phyloP scores from a whole-genome alignment of 2,329 filamentous ascomycete species.

The Fusarium algeriense region DNA sequence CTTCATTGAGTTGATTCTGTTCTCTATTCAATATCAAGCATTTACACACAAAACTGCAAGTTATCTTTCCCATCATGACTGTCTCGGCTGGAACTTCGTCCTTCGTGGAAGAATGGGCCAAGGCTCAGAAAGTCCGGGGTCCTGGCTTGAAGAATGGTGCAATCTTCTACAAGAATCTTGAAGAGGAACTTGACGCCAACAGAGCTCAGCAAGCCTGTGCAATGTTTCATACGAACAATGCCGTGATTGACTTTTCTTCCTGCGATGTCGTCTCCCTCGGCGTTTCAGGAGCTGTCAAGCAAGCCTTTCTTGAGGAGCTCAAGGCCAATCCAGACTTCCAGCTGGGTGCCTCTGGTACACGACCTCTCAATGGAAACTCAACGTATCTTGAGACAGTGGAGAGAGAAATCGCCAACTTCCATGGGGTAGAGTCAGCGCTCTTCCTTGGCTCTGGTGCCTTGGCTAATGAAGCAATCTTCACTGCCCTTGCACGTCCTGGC shows the following conservation, averaged over 20 bases:
- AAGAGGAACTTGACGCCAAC: not conserved
- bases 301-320: conserved; percentile 57
- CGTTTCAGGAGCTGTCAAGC: not conserved
- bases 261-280: not conserved
- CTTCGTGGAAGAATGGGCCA: not conserved
- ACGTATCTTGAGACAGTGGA: conserved; percentile 63
- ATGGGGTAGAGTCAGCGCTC: conserved; percentile 67
- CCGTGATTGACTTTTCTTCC: not conserved
- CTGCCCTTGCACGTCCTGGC: conserved; percentile 62
- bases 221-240: not conserved
- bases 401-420: conserved; percentile 73
- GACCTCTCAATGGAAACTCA: conserved; percentile 75
- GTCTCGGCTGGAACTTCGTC: not conserved
- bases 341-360: conserved; percentile 66
- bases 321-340: conserved; percentile 56
- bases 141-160: not conserved
- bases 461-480: conserved; percentile 65
- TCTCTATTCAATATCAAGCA: too few relatives aligned
- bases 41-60: too few relatives aligned
- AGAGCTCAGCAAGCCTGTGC: not conserved
- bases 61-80: not conserved
- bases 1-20: too few relatives aligned
- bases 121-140: not conserved
- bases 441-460: conserved; percentile 71
- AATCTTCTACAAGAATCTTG: not conserved